Percentiles rank a stretch among this genome's conserved stretches.
Evolutionary conservation across 2,329 filamentous ascomycete genomes (phyloP).

Genomic region (Fusarium robinianum): DNA sequence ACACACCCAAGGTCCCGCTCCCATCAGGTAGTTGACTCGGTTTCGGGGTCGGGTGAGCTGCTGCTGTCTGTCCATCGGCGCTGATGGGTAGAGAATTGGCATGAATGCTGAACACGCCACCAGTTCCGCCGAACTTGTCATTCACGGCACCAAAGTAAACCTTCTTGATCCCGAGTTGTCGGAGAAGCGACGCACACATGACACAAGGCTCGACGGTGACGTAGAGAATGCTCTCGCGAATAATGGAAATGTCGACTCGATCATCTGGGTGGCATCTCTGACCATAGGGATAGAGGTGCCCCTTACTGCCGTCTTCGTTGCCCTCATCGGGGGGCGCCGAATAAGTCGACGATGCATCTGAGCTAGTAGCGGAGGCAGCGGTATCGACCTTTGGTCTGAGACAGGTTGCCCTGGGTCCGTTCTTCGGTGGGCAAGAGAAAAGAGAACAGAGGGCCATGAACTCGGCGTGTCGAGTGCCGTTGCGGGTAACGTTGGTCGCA

Average conservation of each 20-base stretch:
- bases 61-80: slow-evolving; percentile 45
- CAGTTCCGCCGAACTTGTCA: slow-evolving; percentile 95
- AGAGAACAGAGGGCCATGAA: slow-evolving; percentile 78
- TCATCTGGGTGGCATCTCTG: slow-evolving; percentile 60
- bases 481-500: slow-evolving; percentile 87
- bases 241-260: slow-evolving; percentile 67
- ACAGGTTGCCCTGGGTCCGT: slow-evolving; percentile 39
- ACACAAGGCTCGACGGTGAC: slow-evolving; percentile 98
- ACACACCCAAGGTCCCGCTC: slow-evolving; percentile 43
- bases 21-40: slow-evolving; percentile 45
- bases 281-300: slow-evolving; percentile 64
- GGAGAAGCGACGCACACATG: slow-evolving; percentile 94
- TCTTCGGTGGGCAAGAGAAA: slow-evolving; percentile 47
- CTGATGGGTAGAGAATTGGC: slow-evolving; percentile 56
- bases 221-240: slow-evolving; percentile 78
- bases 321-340: slow-evolving; percentile 45
- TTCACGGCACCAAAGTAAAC: slow-evolving; percentile 97
- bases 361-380: slow-evolving; percentile 26
- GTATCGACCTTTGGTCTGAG: slow-evolving; percentile 43
- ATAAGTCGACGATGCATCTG: slow-evolving; percentile 32
- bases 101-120: slow-evolving; percentile 89
- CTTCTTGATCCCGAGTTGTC: slow-evolving; percentile 83
- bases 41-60: slow-evolving; percentile 45
- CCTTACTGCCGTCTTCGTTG: slow-evolving; percentile 58
- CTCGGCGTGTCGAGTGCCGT: slow-evolving; percentile 94